Percentiles rank a stretch among this genome's conserved stretches.
Conservation (phyloP, 2,329 filamentous ascomycete species). For the Pseudocercospora macadamiae region DNA sequence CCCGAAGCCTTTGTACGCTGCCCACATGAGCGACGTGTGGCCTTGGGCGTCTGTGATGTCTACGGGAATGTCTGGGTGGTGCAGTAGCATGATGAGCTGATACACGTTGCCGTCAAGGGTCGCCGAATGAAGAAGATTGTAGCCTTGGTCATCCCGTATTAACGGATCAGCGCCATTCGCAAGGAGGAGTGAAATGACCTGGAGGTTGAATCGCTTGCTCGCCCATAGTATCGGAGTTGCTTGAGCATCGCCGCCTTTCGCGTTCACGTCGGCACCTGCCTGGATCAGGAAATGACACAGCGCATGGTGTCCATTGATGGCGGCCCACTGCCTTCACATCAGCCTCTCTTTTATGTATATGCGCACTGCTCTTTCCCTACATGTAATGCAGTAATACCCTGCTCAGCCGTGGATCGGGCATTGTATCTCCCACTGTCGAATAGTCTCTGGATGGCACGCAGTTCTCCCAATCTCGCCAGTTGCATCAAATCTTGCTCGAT, state of each 20-base stretch:
- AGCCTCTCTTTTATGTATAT: slow-evolving; percentile 21
- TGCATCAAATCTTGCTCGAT: slow-evolving; percentile 91
- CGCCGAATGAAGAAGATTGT: slow-evolving; percentile 95
- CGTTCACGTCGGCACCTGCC: slow-evolving; percentile 85
- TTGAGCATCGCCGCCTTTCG: slow-evolving; percentile 91
- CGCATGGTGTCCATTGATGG: slow-evolving; percentile 97
- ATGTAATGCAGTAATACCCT: slow-evolving; percentile 94
- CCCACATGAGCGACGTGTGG: slow-evolving; percentile 97
- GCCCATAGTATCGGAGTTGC: slow-evolving; percentile 97
- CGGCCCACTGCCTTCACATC: slow-evolving; percentile 74
- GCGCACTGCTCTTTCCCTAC: slow-evolving; percentile 53
- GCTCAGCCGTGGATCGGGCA: slow-evolving; percentile 81
- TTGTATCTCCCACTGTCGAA: slow-evolving; percentile 82
- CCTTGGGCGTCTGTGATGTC: slow-evolving; percentile 87
- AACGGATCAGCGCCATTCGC: slow-evolving; percentile 91
- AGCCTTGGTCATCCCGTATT: slow-evolving; percentile 90
- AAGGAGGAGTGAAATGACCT: slow-evolving; percentile 89
- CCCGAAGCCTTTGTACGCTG: slow-evolving; percentile 94
- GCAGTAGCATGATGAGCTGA: slow-evolving; percentile 82
- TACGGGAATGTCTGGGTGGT: slow-evolving; percentile 86
- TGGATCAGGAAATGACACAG: slow-evolving; percentile 95
- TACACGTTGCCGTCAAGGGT: slow-evolving; percentile 97
- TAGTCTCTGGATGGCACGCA: slow-evolving; percentile 82
- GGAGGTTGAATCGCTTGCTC: slow-evolving; percentile 94
- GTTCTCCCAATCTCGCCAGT: slow-evolving; percentile 83